These are phyloP conservation scores for Leccinum subgranulosum DNA, from an alignment of 768 basidiomycete genomes.

Conservation along the genomic window DNA sequence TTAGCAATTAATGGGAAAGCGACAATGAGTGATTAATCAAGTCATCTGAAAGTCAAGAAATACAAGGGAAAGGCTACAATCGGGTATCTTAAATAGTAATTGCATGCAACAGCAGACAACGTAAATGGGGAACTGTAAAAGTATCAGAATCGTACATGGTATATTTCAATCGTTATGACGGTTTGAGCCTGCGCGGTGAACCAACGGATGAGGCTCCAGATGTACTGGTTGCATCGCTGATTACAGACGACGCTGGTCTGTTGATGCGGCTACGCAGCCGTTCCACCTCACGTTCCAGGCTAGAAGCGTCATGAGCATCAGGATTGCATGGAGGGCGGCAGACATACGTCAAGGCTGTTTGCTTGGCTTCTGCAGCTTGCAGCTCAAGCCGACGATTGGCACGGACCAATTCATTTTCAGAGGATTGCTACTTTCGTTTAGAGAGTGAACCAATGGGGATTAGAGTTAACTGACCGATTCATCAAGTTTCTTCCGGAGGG, in stretches of 20 bases:
- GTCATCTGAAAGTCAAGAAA: not conserved
- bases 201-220: conserved; percentile 25
- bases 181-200: conserved; percentile 28
- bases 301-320: conserved; percentile 21
- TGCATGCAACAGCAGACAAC: conserved; percentile 9
- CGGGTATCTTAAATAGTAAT: conserved; percentile 18
- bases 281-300: conserved; percentile 68
- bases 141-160: not conserved
- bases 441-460: not conserved
- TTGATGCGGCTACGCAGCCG: conserved; percentile 62
- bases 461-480: conserved; percentile 46
- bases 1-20: not conserved
- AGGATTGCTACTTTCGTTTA: conserved; percentile 54
- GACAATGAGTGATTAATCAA: not conserved
- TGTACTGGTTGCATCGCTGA: conserved; percentile 21
- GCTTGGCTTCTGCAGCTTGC: conserved; percentile 71
- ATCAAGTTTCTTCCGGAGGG: conserved; percentile 59
- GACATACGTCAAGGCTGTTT: conserved; percentile 63
- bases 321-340: not conserved
- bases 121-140: not conserved
- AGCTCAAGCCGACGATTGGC: conserved; percentile 75
- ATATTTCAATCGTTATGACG: conserved; percentile 11
- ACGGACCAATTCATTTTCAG: conserved; percentile 62
- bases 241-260: conserved; percentile 45
- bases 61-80: conserved; percentile 14